phyloP scores from a whole-genome alignment of 2,329 filamentous ascomycete species.

The Aureobasidium sp. region DNA sequence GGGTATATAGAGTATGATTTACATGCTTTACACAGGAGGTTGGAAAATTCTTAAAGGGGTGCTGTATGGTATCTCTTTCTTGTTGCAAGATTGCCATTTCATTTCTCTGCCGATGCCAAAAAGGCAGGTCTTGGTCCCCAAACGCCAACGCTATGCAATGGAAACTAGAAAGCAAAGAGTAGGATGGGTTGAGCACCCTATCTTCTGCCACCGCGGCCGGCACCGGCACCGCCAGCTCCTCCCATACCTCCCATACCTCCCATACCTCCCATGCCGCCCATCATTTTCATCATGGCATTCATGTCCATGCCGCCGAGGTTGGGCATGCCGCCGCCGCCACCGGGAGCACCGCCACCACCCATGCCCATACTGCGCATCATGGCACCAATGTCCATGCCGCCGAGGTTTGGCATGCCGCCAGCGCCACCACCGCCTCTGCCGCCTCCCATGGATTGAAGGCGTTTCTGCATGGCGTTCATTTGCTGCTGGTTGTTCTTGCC shows the following conservation, averaged over 20 bases:
- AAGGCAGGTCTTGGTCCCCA: too few relatives aligned
- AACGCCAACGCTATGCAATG: conserved; percentile 16
- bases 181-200: not conserved
- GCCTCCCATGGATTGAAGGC: conserved; percentile 85
- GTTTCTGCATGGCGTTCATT: conserved; percentile 93
- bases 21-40: too few relatives aligned
- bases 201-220: conserved; percentile 21
- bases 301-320: conserved; percentile 43
- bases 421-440: conserved; percentile 49
- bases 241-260: conserved; percentile 49
- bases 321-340: conserved; percentile 55
- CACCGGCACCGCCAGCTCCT: conserved; percentile 31
- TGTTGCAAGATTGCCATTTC: too few relatives aligned
- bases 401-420: conserved; percentile 68
- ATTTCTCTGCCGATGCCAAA: too few relatives aligned
- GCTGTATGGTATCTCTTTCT: too few relatives aligned
- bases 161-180: not conserved
- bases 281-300: conserved; percentile 68
- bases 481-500: conserved; percentile 90
- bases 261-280: conserved; percentile 72
- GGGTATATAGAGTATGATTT: too few relatives aligned
- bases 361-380: conserved; percentile 84
- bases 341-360: conserved; percentile 51
- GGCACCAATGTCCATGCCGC: conserved; percentile 71
- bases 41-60: too few relatives aligned